Conservation (phyloP, 1,139 yeast genomes). For the Taphrina betulina region DNA sequence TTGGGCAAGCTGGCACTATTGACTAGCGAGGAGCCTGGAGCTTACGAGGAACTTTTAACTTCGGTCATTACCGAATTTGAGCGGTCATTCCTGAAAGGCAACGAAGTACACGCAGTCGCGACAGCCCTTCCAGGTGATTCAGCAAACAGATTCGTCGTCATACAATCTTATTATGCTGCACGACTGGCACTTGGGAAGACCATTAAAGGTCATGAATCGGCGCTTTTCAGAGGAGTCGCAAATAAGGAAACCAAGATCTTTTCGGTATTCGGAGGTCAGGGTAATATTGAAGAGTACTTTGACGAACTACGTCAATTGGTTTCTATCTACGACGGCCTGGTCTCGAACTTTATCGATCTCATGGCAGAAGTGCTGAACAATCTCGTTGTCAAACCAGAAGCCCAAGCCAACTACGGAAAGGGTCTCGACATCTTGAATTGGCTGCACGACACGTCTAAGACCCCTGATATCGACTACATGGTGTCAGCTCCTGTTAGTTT, state of each 20-base stretch:
- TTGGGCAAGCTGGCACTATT: constrained; percentile 72
- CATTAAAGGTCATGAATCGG: constrained; percentile 59
- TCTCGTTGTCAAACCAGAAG: constrained; percentile 71
- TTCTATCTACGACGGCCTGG: constrained; percentile 70
- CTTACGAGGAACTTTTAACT: constrained; percentile 66
- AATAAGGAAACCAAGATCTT: constrained; percentile 63
- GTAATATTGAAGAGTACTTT: constrained; percentile 95
- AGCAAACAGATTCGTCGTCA: constrained; percentile 66
- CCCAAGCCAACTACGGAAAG: constrained; percentile 86
- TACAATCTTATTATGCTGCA: constrained; percentile 67
- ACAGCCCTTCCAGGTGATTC: constrained; percentile 53
- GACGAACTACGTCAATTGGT: constrained; percentile 90
- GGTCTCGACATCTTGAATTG: constrained; percentile 86
- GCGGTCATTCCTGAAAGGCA: constrained; percentile 66
- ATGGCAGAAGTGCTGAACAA: constrained; percentile 67
- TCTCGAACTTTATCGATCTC: constrained; percentile 66
- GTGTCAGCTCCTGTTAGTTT: constrained; percentile 91
- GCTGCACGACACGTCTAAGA: constrained; percentile 78
- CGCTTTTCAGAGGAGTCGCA: constrained; percentile 51
- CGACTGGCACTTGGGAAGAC: constrained; percentile 54
- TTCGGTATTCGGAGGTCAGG: constrained; percentile 98
- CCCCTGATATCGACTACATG: constrained; percentile 87
- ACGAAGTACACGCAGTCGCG: constrained; percentile 88
- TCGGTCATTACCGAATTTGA: constrained; percentile 80
- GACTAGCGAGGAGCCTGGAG: constrained; percentile 55